These are phyloP conservation scores for Rhizopogon sp. DNA, from an alignment of 768 basidiomycete genomes.

Conservation along the genomic window DNA sequence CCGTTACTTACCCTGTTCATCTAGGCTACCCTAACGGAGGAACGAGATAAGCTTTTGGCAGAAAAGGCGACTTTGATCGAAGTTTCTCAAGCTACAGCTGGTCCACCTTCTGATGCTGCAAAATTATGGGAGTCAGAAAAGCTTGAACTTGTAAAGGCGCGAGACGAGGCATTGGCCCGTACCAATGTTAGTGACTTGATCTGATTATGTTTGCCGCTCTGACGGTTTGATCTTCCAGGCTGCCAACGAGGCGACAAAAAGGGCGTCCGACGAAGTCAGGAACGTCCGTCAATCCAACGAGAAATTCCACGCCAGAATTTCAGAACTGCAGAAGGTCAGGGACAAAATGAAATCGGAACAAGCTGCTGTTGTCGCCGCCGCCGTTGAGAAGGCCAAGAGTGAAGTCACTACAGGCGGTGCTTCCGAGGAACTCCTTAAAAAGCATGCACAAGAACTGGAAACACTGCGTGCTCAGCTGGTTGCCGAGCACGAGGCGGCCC, in stretches of 20 bases:
- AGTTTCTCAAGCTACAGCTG: constrained; percentile 6
- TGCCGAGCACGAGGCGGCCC: constrained; percentile 46
- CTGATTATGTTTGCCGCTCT: not conserved
- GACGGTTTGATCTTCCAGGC: constrained; percentile 20
- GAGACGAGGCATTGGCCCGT: constrained; percentile 55
- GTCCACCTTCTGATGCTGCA: constrained; percentile 24
- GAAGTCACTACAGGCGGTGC: constrained; percentile 30
- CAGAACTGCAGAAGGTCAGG: constrained; percentile 47
- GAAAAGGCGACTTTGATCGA: constrained; percentile 45
- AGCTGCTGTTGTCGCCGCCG: constrained; percentile 48
- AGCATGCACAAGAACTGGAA: constrained; percentile 57
- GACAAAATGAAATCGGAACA: constrained; percentile 39
- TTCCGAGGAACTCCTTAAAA: constrained; percentile 39
- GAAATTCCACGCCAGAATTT: constrained; percentile 53
- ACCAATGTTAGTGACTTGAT: constrained; percentile 41
- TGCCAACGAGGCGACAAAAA: constrained; percentile 39
- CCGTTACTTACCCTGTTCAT: not conserved
- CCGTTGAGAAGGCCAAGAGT: constrained; percentile 49
- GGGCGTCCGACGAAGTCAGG: constrained; percentile 38
- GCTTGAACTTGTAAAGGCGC: constrained; percentile 47
- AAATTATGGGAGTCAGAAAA: constrained; percentile 58
- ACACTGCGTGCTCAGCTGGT: constrained; percentile 48
- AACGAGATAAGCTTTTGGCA: constrained; percentile 57
- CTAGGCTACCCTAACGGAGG: constrained; percentile 49
- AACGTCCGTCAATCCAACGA: constrained; percentile 38